Evolutionary conservation across 1,284 basidiomycete species (phyloP), one percentile per base, ranked within the genome.

Genomic region (Puccinia hordei): DNA sequence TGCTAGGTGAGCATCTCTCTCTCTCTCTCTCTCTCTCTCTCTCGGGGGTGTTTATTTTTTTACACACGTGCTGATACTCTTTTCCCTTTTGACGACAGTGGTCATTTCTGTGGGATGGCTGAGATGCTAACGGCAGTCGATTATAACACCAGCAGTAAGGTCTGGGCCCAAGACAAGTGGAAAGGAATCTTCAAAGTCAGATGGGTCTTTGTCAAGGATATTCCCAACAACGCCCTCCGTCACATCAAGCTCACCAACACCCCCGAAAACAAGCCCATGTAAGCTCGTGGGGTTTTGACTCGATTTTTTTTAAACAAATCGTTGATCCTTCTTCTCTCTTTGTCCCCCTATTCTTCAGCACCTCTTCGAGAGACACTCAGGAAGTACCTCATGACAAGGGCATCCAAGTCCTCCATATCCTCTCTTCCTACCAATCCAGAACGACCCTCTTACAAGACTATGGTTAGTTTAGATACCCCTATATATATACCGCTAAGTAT

Each of bases 81-180:
- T 33, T 17, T 10, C 24, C 5, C 30, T 61, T 30, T 55, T 55
- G 46, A 33, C 12, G 35, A 33, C 69, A 94, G 92, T 83, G 93
- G 95, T 0, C 95, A 97, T 85, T 98, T 98, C 87, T 97, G 95
- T 84, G 95, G 95, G 53, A 94, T 98, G 89, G 95, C 95, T 0
- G 93, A 96, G 87, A 97, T 97, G 95, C 86, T 94, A 83, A 94
- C 93, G 12, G 91, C 92, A 69, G 93, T 93, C 35, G 92, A 93
- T 84, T 92, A 93, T 85, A 91, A 92, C 10, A 89, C 91, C 74
- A 93, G 91, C 85, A 93, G 92, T 82, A 96, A 92, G 1, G 95
- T 98, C 12, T 98, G 95, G 95, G 94, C 94, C 0, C 95, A 94
- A 53, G 94, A 97, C 87, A 98, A 98, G 86, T 98, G 95, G 95